Conservation (phyloP, 371 early-diverging fungal species). For the Mortierella sp. region DNA sequence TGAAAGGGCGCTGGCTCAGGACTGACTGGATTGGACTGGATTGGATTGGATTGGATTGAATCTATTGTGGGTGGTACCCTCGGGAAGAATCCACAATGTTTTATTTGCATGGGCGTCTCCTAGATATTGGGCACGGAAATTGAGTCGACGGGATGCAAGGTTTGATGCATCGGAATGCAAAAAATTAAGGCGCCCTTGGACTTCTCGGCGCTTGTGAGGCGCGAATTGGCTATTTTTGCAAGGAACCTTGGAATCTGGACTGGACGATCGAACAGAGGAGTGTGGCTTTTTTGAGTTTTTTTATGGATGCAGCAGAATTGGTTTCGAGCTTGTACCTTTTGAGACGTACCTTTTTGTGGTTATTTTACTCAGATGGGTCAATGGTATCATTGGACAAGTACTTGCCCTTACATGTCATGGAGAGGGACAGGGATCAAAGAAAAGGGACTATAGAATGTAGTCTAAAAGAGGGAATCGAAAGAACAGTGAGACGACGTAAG, state of each 20-base stretch:
- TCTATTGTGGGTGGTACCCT: not conserved
- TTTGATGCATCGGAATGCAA: not conserved
- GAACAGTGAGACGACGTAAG: not conserved
- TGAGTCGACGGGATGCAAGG: slow-evolving; percentile 8
- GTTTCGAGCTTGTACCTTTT: not conserved
- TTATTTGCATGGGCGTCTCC: not conserved
- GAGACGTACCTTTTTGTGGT: not conserved
- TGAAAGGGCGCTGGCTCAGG: not conserved
- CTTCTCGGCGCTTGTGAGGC: not conserved
- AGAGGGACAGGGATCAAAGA: not conserved
- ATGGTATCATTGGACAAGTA: slow-evolving; percentile 8
- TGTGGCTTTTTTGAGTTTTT: not conserved
- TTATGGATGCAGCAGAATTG: not conserved
- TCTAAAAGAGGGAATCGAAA: not conserved
- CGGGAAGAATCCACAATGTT: not conserved
- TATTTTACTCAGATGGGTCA: not conserved
- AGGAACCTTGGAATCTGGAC: not conserved
- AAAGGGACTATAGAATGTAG: not conserved
- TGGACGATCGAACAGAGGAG: not conserved
- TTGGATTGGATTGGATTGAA: not conserved
- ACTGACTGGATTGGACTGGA: not conserved
- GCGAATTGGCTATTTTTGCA: slow-evolving; percentile 2
- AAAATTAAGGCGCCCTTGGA: not conserved
- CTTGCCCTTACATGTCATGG: not conserved
- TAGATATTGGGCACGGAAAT: not conserved